These are phyloP conservation scores for Penicillium sumatraense DNA, from an alignment of 2,329 filamentous ascomycete genomes.

Conservation along the genomic window DNA sequence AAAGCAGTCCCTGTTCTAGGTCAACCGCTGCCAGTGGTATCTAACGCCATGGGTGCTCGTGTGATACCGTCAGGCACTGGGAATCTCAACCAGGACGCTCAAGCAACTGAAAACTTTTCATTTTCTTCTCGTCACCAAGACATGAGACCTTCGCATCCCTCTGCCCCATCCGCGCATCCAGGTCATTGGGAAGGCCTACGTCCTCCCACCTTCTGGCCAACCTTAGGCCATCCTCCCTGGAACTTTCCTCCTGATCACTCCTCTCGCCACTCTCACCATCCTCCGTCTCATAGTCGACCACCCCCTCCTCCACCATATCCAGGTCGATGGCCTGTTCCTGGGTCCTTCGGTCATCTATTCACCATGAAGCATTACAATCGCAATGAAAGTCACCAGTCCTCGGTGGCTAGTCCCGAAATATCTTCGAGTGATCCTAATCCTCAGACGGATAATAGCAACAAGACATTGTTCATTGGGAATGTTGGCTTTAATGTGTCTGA, in stretches of 20 bases:
- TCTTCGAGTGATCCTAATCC: background rate
- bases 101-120: background rate
- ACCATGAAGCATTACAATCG: background rate
- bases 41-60: background rate
- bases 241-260: background rate
- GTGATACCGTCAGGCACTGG: background rate
- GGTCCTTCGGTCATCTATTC: background rate
- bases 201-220: background rate
- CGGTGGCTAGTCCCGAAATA: background rate
- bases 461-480: conserved; percentile 46
- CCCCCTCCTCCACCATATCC: conserved; percentile 1
- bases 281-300: background rate
- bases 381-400: background rate
- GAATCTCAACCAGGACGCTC: background rate
- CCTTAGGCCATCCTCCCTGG: background rate
- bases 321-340: conserved; percentile 1
- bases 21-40: background rate
- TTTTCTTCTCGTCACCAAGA: background rate
- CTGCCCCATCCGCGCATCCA: background rate
- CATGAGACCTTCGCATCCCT: background rate
- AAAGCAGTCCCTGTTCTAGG: background rate
- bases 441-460: conserved; percentile 9
- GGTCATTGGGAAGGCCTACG: background rate
- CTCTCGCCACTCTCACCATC: conserved; percentile 1
- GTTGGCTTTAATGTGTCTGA: conserved; percentile 44